Evolutionary conservation across 257 asterid species (phyloP).

Genomic region (Solanum megistacrolobum): DNA sequence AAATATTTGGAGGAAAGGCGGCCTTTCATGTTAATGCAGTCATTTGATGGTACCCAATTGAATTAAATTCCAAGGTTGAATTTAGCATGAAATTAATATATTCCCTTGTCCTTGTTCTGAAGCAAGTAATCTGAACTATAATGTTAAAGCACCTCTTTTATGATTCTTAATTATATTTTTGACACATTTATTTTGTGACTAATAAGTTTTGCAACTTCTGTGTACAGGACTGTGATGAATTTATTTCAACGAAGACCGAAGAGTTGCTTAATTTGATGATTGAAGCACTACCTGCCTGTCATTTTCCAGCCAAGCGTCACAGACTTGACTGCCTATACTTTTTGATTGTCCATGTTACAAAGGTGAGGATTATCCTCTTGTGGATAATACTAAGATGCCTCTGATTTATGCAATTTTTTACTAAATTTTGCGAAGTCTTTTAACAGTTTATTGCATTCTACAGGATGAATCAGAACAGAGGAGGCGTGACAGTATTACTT

Average conservation of each 20-base stretch:
- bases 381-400: neutral
- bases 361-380: constrained; percentile 36
- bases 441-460: constrained; percentile 13
- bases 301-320: constrained; percentile 86
- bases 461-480: constrained; percentile 62
- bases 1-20: neutral
- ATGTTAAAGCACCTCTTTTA: neutral
- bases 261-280: constrained; percentile 65
- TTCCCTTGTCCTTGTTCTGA: neutral
- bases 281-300: constrained; percentile 75
- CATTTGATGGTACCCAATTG: neutral
- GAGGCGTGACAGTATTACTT: constrained; percentile 39
- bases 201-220: neutral
- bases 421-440: neutral
- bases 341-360: constrained; percentile 58
- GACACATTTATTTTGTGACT: neutral
- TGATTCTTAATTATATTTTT: neutral
- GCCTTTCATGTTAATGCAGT: neutral
- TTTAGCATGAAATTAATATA: neutral
- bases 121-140: neutral
- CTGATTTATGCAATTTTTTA: neutral
- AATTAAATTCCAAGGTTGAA: neutral
- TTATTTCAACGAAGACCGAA: constrained; percentile 52
- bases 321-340: constrained; percentile 84
- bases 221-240: constrained; percentile 53